Evolutionary conservation across 2,329 filamentous ascomycete genomes (phyloP).

Genomic region (Zymoseptoria pseudotritici): DNA sequence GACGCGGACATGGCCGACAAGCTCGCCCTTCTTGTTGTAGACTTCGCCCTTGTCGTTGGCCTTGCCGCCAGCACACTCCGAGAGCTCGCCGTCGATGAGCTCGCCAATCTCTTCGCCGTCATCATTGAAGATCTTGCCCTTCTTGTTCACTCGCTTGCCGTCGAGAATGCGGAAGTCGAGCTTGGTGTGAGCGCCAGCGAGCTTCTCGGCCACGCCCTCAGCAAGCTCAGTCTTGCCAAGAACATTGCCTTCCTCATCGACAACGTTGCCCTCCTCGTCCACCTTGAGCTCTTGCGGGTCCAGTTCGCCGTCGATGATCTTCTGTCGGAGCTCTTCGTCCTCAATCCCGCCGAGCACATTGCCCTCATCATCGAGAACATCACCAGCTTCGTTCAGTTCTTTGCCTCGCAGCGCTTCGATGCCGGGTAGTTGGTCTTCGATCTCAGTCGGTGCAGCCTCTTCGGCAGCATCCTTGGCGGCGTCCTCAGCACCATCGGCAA

Average conservation of each 20-base stretch:
- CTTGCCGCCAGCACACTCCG: slow-evolving; percentile 40
- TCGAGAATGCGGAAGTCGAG: slow-evolving; percentile 42
- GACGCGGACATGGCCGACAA: slow-evolving; percentile 43
- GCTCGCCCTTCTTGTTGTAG: slow-evolving; percentile 43
- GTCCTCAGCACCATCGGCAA: slow-evolving; percentile 24
- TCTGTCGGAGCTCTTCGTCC: slow-evolving; percentile 35
- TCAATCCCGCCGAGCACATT: slow-evolving; percentile 45
- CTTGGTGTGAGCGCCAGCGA: slow-evolving; percentile 33
- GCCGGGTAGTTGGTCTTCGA: slow-evolving; percentile 44
- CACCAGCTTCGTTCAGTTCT: slow-evolving; percentile 43
- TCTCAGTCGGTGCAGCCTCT: slow-evolving; percentile 24
- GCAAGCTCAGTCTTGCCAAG: slow-evolving; percentile 45
- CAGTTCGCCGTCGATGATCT: slow-evolving; percentile 32
- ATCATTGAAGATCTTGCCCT: slow-evolving; percentile 46
- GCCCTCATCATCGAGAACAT: slow-evolving; percentile 43
- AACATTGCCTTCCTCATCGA: slow-evolving; percentile 45
- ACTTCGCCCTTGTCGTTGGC: slow-evolving; percentile 46
- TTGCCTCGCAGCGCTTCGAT: slow-evolving; percentile 46
- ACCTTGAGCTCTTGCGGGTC: slow-evolving; percentile 43
- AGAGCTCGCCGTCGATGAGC: slow-evolving; percentile 40
- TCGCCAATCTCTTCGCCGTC: slow-evolving; percentile 46
- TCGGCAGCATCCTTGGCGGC: slow-evolving; percentile 26
- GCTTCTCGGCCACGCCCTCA: slow-evolving; percentile 42
- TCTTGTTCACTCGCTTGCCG: slow-evolving; percentile 51
- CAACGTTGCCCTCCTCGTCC: slow-evolving; percentile 45